A percentile compares a stretch with the other conserved stretches of the same genome.
Evolutionary conservation across 352 stramenopile species (phyloP).

Genomic region (Blastocystis sp.): DNA sequence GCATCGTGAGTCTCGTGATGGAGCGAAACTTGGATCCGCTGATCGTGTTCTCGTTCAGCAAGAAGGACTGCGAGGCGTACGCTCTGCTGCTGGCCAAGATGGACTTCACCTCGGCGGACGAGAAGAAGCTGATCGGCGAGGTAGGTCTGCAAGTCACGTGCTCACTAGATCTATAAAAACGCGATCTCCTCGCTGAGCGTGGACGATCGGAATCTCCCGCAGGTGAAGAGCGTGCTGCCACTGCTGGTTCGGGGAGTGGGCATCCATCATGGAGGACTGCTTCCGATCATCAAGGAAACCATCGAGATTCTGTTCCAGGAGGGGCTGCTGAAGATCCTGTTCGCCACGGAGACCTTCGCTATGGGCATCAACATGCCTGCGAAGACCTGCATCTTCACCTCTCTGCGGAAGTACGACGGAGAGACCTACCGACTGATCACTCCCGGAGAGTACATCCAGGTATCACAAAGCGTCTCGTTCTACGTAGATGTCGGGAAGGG

Average conservation of each 20-base stretch:
- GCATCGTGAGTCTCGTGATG: constrained; percentile 97
- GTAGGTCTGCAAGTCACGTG: constrained; percentile 63
- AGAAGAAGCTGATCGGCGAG: constrained; percentile 90
- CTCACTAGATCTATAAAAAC: constrained; percentile 85
- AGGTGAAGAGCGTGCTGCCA: constrained; percentile 90
- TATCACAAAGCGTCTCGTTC: not conserved
- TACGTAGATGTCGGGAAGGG: constrained; percentile 86
- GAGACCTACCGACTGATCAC: constrained; percentile 90
- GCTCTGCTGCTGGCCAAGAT: constrained; percentile 68
- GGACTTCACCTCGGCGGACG: constrained; percentile 90
- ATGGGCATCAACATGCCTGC: constrained; percentile 99
- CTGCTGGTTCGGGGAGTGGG: constrained; percentile 94
- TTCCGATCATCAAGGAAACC: constrained; percentile 98
- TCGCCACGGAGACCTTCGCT: constrained; percentile 91
- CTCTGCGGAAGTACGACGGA: constrained; percentile 88
- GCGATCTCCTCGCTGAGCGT: constrained; percentile 90
- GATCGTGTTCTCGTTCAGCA: constrained; percentile 99
- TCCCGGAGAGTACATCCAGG: constrained; percentile 85
- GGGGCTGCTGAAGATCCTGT: constrained; percentile 94
- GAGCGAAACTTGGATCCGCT: constrained; percentile 86
- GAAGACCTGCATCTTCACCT: constrained; percentile 97
- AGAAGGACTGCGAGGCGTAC: constrained; percentile 90
- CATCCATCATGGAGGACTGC: constrained; percentile 94
- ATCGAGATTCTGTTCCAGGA: constrained; percentile 87
- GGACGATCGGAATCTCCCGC: constrained; percentile 91